phyloP scores from a whole-genome alignment of 805 yeast species.

The Blastobotrys attinorum region DNA sequence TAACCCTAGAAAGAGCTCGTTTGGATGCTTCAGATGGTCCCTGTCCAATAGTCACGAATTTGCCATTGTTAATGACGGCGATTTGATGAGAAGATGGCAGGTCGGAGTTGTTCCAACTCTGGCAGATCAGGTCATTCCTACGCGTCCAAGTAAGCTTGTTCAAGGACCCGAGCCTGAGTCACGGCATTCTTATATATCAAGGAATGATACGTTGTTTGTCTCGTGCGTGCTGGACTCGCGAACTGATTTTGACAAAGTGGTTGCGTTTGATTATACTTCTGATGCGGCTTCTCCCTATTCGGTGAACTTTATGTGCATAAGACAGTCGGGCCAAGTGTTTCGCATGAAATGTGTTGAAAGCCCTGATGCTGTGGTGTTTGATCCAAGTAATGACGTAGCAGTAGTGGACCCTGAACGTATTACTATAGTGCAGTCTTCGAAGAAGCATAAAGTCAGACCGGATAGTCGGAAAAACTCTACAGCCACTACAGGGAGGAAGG shows the following conservation, averaged over 20 bases:
- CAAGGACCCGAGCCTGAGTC: constrained; percentile 1
- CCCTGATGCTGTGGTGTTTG: constrained; percentile 54
- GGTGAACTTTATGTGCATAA: constrained; percentile 71
- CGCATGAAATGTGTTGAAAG: constrained; percentile 68
- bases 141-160: constrained; percentile 17
- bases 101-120: constrained; percentile 37
- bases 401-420: constrained; percentile 18
- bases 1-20: constrained; percentile 13
- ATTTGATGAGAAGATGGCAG: constrained; percentile 71
- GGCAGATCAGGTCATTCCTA: constrained; percentile 10
- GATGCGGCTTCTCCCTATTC: constrained; percentile 41
- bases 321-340: constrained; percentile 84
- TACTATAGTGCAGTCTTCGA: constrained; percentile 8
- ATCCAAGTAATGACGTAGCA: constrained; percentile 38
- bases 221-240: constrained; percentile 66
- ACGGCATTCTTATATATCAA: constrained; percentile 11
- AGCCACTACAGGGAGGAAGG: background rate
- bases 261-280: constrained; percentile 78
- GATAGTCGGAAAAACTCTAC: background rate
- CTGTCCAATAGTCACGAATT: constrained; percentile 61
- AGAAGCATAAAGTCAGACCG: background rate
- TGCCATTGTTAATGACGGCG: constrained; percentile 73
- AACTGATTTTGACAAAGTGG: constrained; percentile 73
- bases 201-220: constrained; percentile 55
- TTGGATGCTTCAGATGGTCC: constrained; percentile 33